Base-by-base conservation (phyloP, 345 rosid genomes). In the Eucalyptus sp. region DNA sequence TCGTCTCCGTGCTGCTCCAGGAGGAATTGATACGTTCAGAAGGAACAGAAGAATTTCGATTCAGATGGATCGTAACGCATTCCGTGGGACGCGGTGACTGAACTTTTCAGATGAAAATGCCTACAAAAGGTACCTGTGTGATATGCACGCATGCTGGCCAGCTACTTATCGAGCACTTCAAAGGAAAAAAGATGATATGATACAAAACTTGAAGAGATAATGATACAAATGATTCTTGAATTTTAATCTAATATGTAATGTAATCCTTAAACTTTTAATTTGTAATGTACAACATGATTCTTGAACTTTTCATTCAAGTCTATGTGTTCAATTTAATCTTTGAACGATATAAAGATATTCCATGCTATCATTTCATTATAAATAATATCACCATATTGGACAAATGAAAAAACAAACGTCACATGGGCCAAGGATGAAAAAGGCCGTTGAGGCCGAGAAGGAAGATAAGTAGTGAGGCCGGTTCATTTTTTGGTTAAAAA, bases 381-480 rank as follows among this genome's bases (percentile, higher is more conserved):
- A 51, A 17, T 11, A 51, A 51, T 51, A 51, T 51, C 9, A 51
- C 22, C 56, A 51, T 51, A 17, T 51, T 17, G 56, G 17, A 17
- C 22, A 16, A 3, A 51, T 51, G 54, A 51, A 51, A 51, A 51
- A 95, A 95, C 31, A 81, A 88, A 44, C 94, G 96, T 33, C 98
- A 96, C 85, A 44, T 93, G 20, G 98, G 98, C 86, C 89, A 14
- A 95, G 98, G 89, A 22, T 93, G 92, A 97, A 97, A 95, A 95
- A 90, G 93, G 98, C 99, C 0, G 95, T 97, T 0, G 98, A 97
- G 88, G 98, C 97, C 1, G 96, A 93, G 93, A 97, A 96, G 89
- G 99, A 97, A 90, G 98, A 96, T 52, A 97, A 97, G 94, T 97
- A 93, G 89, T 66, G 91, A 88, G 86, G 87, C 27, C 46, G 4